Evolutionary conservation across 179 eudicot genomes (phyloP).

Genomic region (Camellia oleifera): DNA sequence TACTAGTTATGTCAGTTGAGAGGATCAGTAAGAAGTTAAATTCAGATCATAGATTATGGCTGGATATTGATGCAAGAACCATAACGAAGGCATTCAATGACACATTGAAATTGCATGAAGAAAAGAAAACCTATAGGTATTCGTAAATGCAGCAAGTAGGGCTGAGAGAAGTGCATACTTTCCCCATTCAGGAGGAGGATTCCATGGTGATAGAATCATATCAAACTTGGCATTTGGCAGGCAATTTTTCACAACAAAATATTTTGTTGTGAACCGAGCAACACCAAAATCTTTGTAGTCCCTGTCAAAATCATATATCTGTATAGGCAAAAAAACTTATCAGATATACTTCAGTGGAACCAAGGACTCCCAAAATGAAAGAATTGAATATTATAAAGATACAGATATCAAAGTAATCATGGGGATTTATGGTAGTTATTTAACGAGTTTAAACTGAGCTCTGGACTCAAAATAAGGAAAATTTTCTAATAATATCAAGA

Average conservation of each 20-base stretch:
- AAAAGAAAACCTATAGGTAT: not conserved
- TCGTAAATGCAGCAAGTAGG: not conserved
- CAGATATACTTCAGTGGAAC: not conserved
- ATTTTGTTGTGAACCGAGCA: constrained; percentile 88
- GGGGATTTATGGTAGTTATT: not conserved
- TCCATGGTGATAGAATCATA: constrained; percentile 97
- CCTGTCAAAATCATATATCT: constrained; percentile 96
- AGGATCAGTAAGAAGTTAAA: not conserved
- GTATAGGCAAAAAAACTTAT: constrained; percentile 28
- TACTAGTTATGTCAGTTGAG: not conserved
- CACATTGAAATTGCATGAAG: not conserved
- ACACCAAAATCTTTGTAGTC: constrained; percentile 97
- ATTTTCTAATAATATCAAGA: no score
- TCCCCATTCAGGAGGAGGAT: constrained; percentile 99
- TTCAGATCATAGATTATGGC: not conserved
- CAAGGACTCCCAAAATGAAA: not conserved
- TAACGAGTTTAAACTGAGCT: constrained; percentile 1
- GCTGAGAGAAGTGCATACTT: constrained; percentile 54
- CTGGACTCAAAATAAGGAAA: no score
- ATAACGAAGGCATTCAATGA: not conserved
- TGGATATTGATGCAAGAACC: not conserved
- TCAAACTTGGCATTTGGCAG: constrained; percentile 89
- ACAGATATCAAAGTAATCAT: not conserved
- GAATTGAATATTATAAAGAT: constrained; percentile 5
- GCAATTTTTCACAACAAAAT: constrained; percentile 89